Evolutionary conservation across 2,329 filamentous ascomycete species (phyloP).

Genomic region (Daldinia eschscholtzii): DNA sequence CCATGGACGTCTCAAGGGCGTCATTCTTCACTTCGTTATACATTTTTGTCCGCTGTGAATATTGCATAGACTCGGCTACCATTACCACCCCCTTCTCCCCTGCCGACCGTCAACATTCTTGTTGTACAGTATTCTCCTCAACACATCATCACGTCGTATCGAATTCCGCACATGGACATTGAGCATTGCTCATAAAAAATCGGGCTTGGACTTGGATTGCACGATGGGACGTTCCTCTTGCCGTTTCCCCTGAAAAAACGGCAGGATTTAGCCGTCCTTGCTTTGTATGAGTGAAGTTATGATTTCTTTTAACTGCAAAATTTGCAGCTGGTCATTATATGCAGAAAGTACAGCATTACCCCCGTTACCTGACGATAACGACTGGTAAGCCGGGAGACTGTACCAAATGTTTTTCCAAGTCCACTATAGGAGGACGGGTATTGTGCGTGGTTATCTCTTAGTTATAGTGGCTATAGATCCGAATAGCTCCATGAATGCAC

Average conservation of each 20-base stretch:
- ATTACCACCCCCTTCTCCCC: not conserved
- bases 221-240: slow-evolving; percentile 33
- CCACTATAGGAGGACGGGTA: slow-evolving; percentile 19
- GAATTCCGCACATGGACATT: slow-evolving; percentile 37
- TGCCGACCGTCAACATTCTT: slow-evolving; percentile 41
- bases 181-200: slow-evolving; percentile 32
- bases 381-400: slow-evolving; percentile 1
- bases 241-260: slow-evolving; percentile 38
- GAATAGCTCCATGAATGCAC: slow-evolving; percentile 30
- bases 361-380: not conserved
- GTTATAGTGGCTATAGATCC: slow-evolving; percentile 26
- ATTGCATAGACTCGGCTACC: slow-evolving; percentile 39
- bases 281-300: slow-evolving; percentile 43
- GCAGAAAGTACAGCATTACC: slow-evolving; percentile 12
- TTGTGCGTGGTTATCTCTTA: slow-evolving; percentile 16
- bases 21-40: slow-evolving; percentile 34
- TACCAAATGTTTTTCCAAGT: slow-evolving; percentile 19
- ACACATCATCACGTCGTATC: slow-evolving; percentile 13
- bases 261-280: slow-evolving; percentile 37
- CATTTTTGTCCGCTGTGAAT: slow-evolving; percentile 40
- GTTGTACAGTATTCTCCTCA: slow-evolving; percentile 47
- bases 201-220: slow-evolving; percentile 46
- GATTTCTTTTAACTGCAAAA: slow-evolving; percentile 34
- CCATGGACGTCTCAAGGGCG: slow-evolving; percentile 13
- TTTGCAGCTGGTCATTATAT: slow-evolving; percentile 14